phyloP scores from a whole-genome alignment of 192 early-diverging fungal genomes.

The Coemansia sp. region DNA sequence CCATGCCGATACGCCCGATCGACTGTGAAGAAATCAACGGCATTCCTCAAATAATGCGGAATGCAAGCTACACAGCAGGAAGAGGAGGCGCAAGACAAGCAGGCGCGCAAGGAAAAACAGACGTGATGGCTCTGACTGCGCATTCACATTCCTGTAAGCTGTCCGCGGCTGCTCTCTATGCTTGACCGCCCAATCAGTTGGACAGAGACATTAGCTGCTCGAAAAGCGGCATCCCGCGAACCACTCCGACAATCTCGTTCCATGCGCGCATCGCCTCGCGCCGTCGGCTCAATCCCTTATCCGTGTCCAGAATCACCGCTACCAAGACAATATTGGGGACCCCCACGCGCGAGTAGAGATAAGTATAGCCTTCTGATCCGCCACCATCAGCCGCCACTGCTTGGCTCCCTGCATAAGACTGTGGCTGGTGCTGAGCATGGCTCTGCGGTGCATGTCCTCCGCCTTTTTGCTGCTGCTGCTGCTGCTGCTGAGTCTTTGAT shows the following conservation, averaged over 20 bases:
- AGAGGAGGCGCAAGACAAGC: neutral
- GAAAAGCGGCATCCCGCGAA: slow-evolving; percentile 42
- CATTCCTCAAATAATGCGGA: neutral
- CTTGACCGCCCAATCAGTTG: slow-evolving; percentile 9
- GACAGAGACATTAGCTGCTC: slow-evolving; percentile 30
- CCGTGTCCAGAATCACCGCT: slow-evolving; percentile 38
- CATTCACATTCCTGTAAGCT: neutral
- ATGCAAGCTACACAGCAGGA: neutral
- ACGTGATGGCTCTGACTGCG: neutral
- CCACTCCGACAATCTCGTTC: slow-evolving; percentile 36
- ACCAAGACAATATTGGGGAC: slow-evolving; percentile 43
- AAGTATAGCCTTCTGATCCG: slow-evolving; percentile 40
- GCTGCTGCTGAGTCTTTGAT: slow-evolving; percentile 11
- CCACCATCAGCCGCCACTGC: slow-evolving; percentile 16
- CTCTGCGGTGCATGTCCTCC: too few species aligned
- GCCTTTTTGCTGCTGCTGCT: slow-evolving; percentile 3
- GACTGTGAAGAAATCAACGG: slow-evolving; percentile 3
- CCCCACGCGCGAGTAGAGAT: slow-evolving; percentile 45
- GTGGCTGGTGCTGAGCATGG: slow-evolving; percentile 7
- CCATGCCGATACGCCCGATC: neutral
- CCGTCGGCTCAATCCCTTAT: slow-evolving; percentile 37
- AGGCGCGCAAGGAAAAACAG: slow-evolving; percentile 4
- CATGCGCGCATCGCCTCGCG: slow-evolving; percentile 45
- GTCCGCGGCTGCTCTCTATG: neutral
- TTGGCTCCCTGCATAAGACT: neutral